phyloP scores from a whole-genome alignment of 2,329 filamentous ascomycete genomes.

The Colletotrichum aenigma region DNA sequence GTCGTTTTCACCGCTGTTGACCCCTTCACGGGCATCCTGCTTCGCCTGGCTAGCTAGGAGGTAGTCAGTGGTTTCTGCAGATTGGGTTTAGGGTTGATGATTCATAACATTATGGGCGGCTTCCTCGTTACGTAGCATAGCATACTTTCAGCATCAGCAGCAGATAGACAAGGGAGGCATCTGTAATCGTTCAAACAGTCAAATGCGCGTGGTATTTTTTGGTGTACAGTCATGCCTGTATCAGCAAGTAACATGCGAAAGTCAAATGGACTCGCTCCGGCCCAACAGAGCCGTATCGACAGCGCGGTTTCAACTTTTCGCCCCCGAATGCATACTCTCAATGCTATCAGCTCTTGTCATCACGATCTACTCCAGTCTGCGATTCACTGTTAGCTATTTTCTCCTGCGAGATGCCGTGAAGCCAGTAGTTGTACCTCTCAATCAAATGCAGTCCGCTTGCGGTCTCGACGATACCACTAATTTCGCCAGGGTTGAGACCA shows the following conservation, averaged over 20 bases:
- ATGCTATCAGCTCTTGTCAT: neutral
- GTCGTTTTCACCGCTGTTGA: constrained; percentile 57
- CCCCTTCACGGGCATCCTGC: constrained; percentile 43
- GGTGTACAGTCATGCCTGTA: constrained; percentile 9
- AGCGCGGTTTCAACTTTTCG: constrained; percentile 1
- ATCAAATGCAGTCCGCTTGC: constrained; percentile 96
- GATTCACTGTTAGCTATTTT: constrained; percentile 54
- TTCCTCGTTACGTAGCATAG: neutral
- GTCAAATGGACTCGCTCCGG: neutral
- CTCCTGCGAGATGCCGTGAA: neutral
- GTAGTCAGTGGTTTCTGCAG: neutral
- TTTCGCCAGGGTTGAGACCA: constrained; percentile 82
- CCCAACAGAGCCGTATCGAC: neutral
- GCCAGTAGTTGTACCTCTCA: constrained; percentile 70
- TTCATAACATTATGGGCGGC: neutral
- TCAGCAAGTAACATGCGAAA: neutral
- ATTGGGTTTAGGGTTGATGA: neutral
- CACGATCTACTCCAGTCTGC: constrained; percentile 46
- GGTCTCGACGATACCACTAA: constrained; percentile 88
- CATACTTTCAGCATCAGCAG: neutral
- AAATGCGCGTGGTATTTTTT: constrained; percentile 9
- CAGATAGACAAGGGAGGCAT: neutral
- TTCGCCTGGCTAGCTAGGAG: constrained; percentile 24
- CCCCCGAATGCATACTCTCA: neutral
- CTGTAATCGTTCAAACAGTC: neutral